phyloP scores from a whole-genome alignment of 225 moss, liverwort and hornwort genomes.

The Sphagnum contortum region DNA sequence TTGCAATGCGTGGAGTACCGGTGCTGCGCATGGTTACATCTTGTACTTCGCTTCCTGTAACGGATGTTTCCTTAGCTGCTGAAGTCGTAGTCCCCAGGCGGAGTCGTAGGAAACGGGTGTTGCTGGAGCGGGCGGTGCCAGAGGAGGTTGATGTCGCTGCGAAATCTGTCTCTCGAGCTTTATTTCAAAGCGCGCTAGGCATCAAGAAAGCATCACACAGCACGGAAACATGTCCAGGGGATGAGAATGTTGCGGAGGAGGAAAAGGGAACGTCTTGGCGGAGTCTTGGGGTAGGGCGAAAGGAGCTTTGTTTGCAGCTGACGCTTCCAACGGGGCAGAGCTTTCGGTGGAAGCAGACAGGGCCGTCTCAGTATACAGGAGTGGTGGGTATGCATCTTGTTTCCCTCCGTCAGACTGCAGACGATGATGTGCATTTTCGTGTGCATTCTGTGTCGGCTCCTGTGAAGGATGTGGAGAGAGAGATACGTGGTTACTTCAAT shows the following conservation, averaged over 20 bases:
- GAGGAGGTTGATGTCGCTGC: too few relatives aligned
- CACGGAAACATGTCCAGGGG: too few relatives aligned
- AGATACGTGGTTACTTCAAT: conserved; percentile 78
- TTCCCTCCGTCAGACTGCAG: conserved; percentile 54
- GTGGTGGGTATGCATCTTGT: conserved; percentile 68
- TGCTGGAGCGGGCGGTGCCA: too few relatives aligned
- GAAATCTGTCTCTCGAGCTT: too few relatives aligned
- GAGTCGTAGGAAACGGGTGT: too few relatives aligned
- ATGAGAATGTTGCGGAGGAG: conserved; percentile 5
- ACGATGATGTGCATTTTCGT: conserved; percentile 53
- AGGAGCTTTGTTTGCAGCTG: conserved; percentile 75
- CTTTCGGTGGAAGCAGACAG: conserved; percentile 77
- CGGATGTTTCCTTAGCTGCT: too few relatives aligned
- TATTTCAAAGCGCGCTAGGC: too few relatives aligned
- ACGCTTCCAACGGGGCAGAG: conserved; percentile 79
- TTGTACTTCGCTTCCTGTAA: too few relatives aligned
- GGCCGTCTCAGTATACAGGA: conserved; percentile 62
- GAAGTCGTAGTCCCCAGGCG: too few relatives aligned
- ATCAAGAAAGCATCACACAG: too few relatives aligned
- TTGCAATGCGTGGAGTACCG: too few relatives aligned
- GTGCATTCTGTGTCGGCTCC: conserved; percentile 42
- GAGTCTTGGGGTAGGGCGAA: conserved; percentile 54
- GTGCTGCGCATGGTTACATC: too few relatives aligned
- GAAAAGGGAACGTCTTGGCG: conserved; percentile 30
- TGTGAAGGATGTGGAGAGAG: conserved; percentile 28